Base-by-base conservation (phyloP, 257 asterid genomes). In the Striga asiatica region DNA sequence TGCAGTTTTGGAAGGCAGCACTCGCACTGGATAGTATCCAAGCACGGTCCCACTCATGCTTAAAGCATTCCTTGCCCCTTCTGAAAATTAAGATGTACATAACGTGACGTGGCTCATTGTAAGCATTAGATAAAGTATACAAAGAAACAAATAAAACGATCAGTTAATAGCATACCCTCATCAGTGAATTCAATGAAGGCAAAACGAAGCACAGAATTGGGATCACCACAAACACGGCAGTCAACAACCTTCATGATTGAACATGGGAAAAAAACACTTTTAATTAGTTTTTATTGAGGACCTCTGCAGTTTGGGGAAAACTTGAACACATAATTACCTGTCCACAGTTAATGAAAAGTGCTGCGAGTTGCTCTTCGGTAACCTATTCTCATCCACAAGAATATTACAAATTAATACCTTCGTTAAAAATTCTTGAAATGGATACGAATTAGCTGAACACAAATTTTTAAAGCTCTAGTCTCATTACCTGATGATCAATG, bases 171-270 rank as follows among this genome's bases (percentile, higher is more conserved):
- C 77, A 18, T 63, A 82, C 93, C 93, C 66, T 82, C 93, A 16
- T 82, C 88, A 37, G 84, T 82, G 66, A 82, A 82, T 18, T 82
- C 93, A 23, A 82, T 48, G 59, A 82, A 82, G 31, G 88, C 93
- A 61, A 82, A 82, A 21, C 88, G 93, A 38, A 82, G 84, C 5
- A 82, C 88, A n/a, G 93, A 82, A 58, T 82, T 82, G 32, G 93
- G 93, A 63, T 82, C 93, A 50, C 93, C 93, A 66, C 93, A 82
- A 46, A 82, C 73, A 62, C 93, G 93, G 63, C 93, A 82, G 70
- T 82, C 93, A 62, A 82, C 88, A 66, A 82, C 93, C 92, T 82
- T 74, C 66, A 68, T 58, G 29, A 58, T 54, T 23, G 48, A 67
- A 4, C 42, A 53, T 4, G n/a, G 1, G 31, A 47, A 31, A 18